Evolutionary conservation across 148 eudicot genomes (phyloP), one percentile per base, ranked within the genome.

Genomic region (Arctostaphylos glauca): DNA sequence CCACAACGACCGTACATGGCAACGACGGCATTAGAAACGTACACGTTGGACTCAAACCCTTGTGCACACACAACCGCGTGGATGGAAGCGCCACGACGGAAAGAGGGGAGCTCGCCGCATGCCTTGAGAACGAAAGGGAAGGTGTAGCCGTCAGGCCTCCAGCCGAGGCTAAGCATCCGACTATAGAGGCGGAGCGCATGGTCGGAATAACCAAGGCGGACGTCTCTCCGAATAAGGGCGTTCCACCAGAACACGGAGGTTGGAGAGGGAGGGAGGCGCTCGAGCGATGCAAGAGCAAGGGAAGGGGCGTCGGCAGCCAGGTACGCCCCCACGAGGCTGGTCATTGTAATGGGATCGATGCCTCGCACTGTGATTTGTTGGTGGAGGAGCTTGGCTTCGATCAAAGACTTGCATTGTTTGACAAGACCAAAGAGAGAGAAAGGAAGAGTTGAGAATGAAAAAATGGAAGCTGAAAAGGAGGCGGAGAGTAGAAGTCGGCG

Each of bases 1-100:
- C 92, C 93, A 55, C 90, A 90, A 38, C 89, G 78, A 10, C 94
- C 90, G 76, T 94, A 94, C 97, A 94, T 94, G 0, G 91, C 72
- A 0, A 92, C 83, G 19, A 89, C 25, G 16, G 92, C 86, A 83
- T 94, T 94, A 44, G 89, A 80, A n/a, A 92, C 91, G 76, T 86
- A 94, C 78, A 91, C 92, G 81, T 94, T 91, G 41, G 74, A 75
- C 8, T 81, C 86, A 64, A 85, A 85, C 88, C 98, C 98, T 5
- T 38, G 16, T 6, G 54, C 84, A 48, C 60, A 16, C 9, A 84
- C 89, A 12, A 82, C 83, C 3, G 84, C 88, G 77, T 94, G 97
- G 4, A 94, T 58, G 21, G 89, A 76, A 9, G 47, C 81, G 9
- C 95, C 97, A 0, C 50, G 10, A 6, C 31, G 19, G 31, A 86